Base-by-base conservation (phyloP, 208 protist genomes). In the Dictyostelium gargantuum region DNA sequence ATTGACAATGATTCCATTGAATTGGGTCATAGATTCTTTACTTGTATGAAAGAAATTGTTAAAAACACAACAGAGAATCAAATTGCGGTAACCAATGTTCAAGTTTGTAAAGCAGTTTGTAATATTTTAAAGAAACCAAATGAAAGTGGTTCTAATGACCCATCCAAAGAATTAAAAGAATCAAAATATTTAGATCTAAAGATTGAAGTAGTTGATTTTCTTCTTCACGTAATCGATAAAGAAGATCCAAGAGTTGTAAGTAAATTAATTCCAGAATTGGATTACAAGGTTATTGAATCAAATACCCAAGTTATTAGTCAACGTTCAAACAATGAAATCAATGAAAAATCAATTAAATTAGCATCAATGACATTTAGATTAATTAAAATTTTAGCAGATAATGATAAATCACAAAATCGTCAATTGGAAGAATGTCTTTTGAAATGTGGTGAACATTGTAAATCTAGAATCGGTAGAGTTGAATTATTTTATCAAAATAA, bases 381-480 rank as follows among this genome's bases (percentile, higher is more conserved):
- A 38, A 68, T 89, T 13, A 89, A 89, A 42, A 89, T 89, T 4
- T 29, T 89, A 1, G 82, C 82, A 1, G 82, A 89, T 52, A 77
- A 89, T n/a, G 58, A 89, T 44, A 79, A 76, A 46, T 52, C 82
- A 8, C 82, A 89, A 44, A 89, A 89, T 29, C 15, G 26, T 29
- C 44, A 61, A 50, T 52, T 89, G 32, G 82, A 40, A 11, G 52
- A 89, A 4, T 79, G 70, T 68, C 38, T 89, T 6, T 38, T 68
- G 11, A 74, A 74, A 35, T 89, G 82, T 79, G 82, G 82, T 79
- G 82, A 89, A 40, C 82, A 89, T 50, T 89, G 82, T 52, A 54
- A 58, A 52, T 89, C 82, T 6, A 50, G 82, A 63, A 89, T 89
- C 40, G 82, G 82, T 89, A 29, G 82, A 40, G 82, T 89, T 0